phyloP scores from a whole-genome alignment of 495 filamentous ascomycete species.

The Pseudomonodictys pantanalensis region DNA sequence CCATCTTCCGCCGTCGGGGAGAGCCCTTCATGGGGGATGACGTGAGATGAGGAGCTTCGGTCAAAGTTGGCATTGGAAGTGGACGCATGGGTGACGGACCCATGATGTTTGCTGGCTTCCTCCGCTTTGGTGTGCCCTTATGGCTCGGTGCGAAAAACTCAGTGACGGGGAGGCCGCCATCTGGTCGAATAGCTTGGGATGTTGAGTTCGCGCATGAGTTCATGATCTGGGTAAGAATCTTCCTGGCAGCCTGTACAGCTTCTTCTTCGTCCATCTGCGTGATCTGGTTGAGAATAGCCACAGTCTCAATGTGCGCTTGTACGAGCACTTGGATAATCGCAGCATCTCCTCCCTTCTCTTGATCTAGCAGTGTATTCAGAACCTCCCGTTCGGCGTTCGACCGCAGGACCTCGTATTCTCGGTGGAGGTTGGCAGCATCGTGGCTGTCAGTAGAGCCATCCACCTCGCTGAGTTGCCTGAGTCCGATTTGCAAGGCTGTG shows the following conservation, averaged over 20 bases:
- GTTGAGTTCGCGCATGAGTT: conserved; percentile 67
- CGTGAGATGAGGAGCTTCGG: conserved; percentile 43
- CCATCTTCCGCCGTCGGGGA: conserved; percentile 73
- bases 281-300: conserved; percentile 75
- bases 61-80: conserved; percentile 18
- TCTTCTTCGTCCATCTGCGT: conserved; percentile 77
- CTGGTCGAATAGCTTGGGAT: conserved; percentile 85
- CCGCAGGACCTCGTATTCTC: conserved; percentile 82
- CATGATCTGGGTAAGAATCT: conserved; percentile 74
- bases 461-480: conserved; percentile 69
- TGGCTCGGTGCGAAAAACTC: conserved; percentile 65
- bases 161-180: conserved; percentile 65
- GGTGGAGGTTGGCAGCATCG: conserved; percentile 67
- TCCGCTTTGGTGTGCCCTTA: conserved; percentile 69
- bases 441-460: conserved; percentile 66
- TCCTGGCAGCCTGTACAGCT: conserved; percentile 74
- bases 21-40: conserved; percentile 65
- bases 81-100: conserved; percentile 40
- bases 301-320: conserved; percentile 85
- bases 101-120: conserved; percentile 53
- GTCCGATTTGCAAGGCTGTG: conserved; percentile 79
- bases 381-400: conserved; percentile 80
- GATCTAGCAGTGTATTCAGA: conserved; percentile 71
- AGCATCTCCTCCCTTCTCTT: conserved; percentile 77
- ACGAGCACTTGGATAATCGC: conserved; percentile 76